Evolutionary conservation across 352 stramenopile genomes (phyloP).

Genomic region (Phytopythium sindhum): DNA sequence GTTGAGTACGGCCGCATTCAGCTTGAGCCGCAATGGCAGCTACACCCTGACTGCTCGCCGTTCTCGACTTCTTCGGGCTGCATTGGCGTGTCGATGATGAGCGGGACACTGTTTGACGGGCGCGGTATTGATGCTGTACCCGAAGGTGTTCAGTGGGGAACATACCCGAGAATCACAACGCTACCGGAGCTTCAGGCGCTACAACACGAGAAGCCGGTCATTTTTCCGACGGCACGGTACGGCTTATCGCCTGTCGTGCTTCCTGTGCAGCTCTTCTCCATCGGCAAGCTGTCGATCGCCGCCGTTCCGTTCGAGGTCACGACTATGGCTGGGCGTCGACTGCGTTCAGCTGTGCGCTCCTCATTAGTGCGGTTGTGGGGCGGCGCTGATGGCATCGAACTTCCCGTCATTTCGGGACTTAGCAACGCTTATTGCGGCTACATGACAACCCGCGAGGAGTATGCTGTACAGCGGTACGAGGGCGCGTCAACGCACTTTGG

Average conservation of each 20-base stretch:
- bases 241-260: slow-evolving; percentile 69
- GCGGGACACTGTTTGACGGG: slow-evolving; percentile 74
- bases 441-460: slow-evolving; percentile 84
- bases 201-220: slow-evolving; percentile 78
- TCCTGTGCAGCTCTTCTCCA: slow-evolving; percentile 65
- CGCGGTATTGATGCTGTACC: slow-evolving; percentile 55
- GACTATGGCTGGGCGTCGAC: slow-evolving; percentile 75
- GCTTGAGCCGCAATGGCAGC: slow-evolving; percentile 62
- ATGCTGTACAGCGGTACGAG: slow-evolving; percentile 85
- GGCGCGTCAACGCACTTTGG: slow-evolving; percentile 88
- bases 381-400: neutral
- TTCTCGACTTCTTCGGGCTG: slow-evolving; percentile 70
- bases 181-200: slow-evolving; percentile 63
- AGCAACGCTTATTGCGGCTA: slow-evolving; percentile 87
- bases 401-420: slow-evolving; percentile 68
- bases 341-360: slow-evolving; percentile 38
- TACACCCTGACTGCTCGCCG: slow-evolving; percentile 52
- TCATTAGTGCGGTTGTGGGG: slow-evolving; percentile 22
- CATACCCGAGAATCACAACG: slow-evolving; percentile 69
- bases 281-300: slow-evolving; percentile 58
- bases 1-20: slow-evolving; percentile 70
- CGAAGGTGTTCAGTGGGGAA: slow-evolving; percentile 67
- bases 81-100: slow-evolving; percentile 85
- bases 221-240: slow-evolving; percentile 75
- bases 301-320: slow-evolving; percentile 82